These are phyloP conservation scores for Sambucus nigra DNA, from an alignment of 129 eudicot species.

Conservation along the genomic window DNA sequence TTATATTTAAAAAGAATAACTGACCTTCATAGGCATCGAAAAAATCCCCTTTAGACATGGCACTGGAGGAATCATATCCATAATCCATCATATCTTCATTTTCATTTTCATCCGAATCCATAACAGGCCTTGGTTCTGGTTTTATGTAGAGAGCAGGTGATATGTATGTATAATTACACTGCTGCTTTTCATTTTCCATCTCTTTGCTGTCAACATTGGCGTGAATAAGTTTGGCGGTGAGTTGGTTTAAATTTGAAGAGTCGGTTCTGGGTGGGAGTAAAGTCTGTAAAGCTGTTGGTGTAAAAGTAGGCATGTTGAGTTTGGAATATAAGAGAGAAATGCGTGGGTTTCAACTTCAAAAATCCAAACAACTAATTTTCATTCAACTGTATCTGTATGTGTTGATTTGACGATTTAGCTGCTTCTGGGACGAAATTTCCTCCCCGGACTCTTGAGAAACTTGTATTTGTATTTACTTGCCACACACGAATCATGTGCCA, in stretches of 20 bases:
- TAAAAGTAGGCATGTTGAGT: conserved; percentile 22
- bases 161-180: conserved; percentile 16
- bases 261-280: conserved; percentile 9
- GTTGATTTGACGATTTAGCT: too few relatives aligned
- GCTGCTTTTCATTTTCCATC: not conserved
- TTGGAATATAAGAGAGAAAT: not conserved
- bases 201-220: not conserved
- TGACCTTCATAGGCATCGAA: conserved; percentile 46
- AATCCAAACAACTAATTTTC: not conserved
- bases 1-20: too few relatives aligned
- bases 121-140: conserved; percentile 36
- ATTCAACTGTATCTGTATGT: too few relatives aligned
- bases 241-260: conserved; percentile 2
- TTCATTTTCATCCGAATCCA: conserved; percentile 13
- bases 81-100: conserved; percentile 14
- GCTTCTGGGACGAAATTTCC: too few relatives aligned
- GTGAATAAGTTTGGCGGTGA: not conserved
- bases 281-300: conserved; percentile 18
- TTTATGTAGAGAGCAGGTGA: conserved; percentile 35
- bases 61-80: not conserved
- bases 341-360: too few relatives aligned
- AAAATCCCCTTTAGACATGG: conserved; percentile 30
- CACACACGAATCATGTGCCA: too few relatives aligned
- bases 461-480: too few relatives aligned
- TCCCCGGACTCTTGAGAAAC: too few relatives aligned